These are phyloP conservation scores for Rhodotorula glutinis DNA, from an alignment of 1,284 basidiomycete genomes.

Conservation along the genomic window DNA sequence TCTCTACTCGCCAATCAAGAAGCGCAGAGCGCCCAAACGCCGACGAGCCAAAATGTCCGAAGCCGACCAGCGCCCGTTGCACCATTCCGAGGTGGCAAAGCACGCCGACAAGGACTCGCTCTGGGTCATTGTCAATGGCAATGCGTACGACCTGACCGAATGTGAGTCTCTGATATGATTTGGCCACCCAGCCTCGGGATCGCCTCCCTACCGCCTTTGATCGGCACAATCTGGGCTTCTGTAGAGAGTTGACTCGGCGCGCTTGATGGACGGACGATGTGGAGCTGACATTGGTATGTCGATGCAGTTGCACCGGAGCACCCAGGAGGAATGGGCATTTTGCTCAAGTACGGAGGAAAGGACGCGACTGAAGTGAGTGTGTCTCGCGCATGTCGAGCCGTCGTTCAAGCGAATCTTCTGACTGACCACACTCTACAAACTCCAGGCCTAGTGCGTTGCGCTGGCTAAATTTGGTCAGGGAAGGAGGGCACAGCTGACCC, in stretches of 20 bases:
- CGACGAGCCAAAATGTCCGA: background rate
- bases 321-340: constrained; percentile 73
- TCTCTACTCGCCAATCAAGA: too few species aligned
- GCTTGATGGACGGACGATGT: too few species aligned
- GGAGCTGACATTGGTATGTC: background rate
- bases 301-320: constrained; percentile 54
- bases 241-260: too few species aligned
- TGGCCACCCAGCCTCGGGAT: background rate
- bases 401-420: too few species aligned
- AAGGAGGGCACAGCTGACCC: background rate
- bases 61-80: constrained; percentile 16
- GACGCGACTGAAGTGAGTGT: constrained; percentile 60
- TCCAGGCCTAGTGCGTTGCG: constrained; percentile 16
- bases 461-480: rapidly evolving
- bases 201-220: too few species aligned
- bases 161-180: too few species aligned
- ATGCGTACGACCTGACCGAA: constrained; percentile 43
- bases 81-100: constrained; percentile 58
- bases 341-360: constrained; percentile 72
- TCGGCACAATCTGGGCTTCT: background rate
- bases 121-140: constrained; percentile 69
- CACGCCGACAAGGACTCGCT: constrained; percentile 57
- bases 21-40: too few species aligned
- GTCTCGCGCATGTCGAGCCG: background rate
- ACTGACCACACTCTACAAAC: too few species aligned